Conservation (phyloP, 2,329 filamentous ascomycete species). For the Knufia fluminis region DNA sequence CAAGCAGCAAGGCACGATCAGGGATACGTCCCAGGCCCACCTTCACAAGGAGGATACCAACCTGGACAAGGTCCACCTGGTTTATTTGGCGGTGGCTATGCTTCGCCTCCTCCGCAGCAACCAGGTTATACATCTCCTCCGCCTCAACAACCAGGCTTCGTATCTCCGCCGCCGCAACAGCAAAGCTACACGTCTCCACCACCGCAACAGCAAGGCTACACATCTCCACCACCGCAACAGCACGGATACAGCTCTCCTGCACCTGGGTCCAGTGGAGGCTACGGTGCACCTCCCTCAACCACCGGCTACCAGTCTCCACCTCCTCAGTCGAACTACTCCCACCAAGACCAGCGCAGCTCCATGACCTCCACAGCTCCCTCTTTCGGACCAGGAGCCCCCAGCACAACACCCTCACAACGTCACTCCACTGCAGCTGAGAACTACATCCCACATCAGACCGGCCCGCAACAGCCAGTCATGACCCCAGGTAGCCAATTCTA, state of each 20-base stretch:
- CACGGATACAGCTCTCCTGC: conserved; percentile 15
- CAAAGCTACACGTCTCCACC: conserved; percentile 15
- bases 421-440: conserved; percentile 17
- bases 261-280: conserved; percentile 15
- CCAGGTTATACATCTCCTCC: conserved; percentile 15
- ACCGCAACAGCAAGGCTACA: conserved; percentile 4
- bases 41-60: conserved; percentile 11
- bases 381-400: conserved; percentile 10
- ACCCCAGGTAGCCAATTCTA: conserved; percentile 26
- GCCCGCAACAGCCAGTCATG: conserved; percentile 16
- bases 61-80: conserved; percentile 8
- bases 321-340: conserved; percentile 7
- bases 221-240: conserved; percentile 10
- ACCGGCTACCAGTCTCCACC: conserved; percentile 13
- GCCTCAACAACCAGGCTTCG: conserved; percentile 4
- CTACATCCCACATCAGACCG: conserved; percentile 17
- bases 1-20: conserved; percentile 34
- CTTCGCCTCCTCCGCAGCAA: conserved; percentile 11
- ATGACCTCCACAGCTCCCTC: conserved; percentile 15
- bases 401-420: conserved; percentile 11
- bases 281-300: conserved; percentile 28
- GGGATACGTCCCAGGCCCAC: conserved; percentile 23
- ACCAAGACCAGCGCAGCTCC: conserved; percentile 12
- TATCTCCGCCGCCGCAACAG: conserved; percentile 11
- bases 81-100: conserved; percentile 9